Evolutionary conservation across 805 yeast species (phyloP).

Genomic region (Saccharomycopsis sp.): DNA sequence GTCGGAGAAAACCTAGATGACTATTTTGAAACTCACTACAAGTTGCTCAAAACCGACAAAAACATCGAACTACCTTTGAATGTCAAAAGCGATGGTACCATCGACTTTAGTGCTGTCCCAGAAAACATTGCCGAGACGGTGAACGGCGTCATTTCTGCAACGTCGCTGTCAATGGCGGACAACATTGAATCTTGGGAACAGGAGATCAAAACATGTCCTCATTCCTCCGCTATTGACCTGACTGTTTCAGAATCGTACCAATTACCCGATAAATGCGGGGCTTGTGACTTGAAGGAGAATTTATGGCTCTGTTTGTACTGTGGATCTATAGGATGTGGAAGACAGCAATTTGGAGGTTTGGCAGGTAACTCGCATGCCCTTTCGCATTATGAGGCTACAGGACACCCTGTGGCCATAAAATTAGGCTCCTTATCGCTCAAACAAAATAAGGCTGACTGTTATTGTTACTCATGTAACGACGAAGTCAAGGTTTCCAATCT

Average conservation of each 20-base stretch:
- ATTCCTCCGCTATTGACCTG: conserved; percentile 53
- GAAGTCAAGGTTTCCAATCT: conserved; percentile 73
- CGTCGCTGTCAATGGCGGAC: conserved; percentile 32
- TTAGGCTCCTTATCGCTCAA: conserved; percentile 73
- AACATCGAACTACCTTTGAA: conserved; percentile 3
- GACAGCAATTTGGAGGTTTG: conserved; percentile 88
- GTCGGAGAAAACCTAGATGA: conserved; percentile 17
- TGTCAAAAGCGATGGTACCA: neutral
- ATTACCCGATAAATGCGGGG: conserved; percentile 41
- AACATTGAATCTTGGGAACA: conserved; percentile 91
- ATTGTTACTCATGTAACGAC: conserved; percentile 84
- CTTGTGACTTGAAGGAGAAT: conserved; percentile 65
- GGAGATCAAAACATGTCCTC: conserved; percentile 75
- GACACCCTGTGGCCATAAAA: conserved; percentile 83
- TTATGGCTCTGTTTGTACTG: conserved; percentile 90
- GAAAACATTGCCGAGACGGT: conserved; percentile 10
- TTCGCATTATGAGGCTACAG: conserved; percentile 49
- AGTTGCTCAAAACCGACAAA: conserved; percentile 1
- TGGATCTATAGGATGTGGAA: conserved; percentile 91
- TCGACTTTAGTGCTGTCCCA: conserved; percentile 1
- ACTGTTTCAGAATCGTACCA: conserved; percentile 21
- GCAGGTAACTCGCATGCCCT: conserved; percentile 94
- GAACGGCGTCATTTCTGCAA: conserved; percentile 13
- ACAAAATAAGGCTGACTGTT: conserved; percentile 70
- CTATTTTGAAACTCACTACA: conserved; percentile 6